Percentiles rank a stretch among this genome's conserved stretches.
Evolutionary conservation across 306 rosid genomes (phyloP).

Genomic region (Prunus armeniaca): DNA sequence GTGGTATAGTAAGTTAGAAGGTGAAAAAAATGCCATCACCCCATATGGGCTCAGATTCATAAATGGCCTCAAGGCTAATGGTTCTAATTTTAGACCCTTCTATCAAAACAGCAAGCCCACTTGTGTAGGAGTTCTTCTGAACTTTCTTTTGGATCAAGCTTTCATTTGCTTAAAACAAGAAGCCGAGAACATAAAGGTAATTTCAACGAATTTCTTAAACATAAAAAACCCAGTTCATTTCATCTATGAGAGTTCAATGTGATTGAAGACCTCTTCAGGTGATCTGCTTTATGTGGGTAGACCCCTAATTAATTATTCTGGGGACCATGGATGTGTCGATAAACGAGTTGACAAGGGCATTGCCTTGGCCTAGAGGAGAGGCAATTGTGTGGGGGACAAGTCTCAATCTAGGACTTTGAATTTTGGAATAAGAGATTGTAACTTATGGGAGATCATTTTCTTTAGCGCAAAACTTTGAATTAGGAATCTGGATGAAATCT

Average conservation of each 20-base stretch:
- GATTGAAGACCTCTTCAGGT: background rate
- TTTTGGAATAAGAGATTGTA: conserved; percentile 34
- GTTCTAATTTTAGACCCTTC: background rate
- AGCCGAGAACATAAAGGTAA: background rate
- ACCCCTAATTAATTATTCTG: background rate
- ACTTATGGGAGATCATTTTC: conserved; percentile 30
- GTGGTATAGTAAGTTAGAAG: too few relatives aligned
- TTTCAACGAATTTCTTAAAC: background rate
- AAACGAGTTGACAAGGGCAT: background rate
- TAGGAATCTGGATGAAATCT: conserved; percentile 58
- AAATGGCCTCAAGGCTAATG: background rate
- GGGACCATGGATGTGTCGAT: background rate
- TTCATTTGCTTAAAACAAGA: background rate
- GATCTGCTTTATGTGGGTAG: background rate
- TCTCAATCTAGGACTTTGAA: conserved; percentile 18
- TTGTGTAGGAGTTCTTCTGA: conserved; percentile 45
- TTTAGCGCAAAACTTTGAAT: conserved; percentile 18
- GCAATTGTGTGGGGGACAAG: conserved; percentile 11
- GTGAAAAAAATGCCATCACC: too few relatives aligned
- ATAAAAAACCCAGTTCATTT: background rate
- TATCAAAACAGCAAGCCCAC: too few relatives aligned
- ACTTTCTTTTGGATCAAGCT: conserved; percentile 48
- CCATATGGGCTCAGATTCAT: background rate
- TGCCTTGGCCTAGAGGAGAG: conserved; percentile 2
- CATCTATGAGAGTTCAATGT: background rate